Conservation (phyloP, 306 rosid species). For the Begonia masoniana region DNA sequence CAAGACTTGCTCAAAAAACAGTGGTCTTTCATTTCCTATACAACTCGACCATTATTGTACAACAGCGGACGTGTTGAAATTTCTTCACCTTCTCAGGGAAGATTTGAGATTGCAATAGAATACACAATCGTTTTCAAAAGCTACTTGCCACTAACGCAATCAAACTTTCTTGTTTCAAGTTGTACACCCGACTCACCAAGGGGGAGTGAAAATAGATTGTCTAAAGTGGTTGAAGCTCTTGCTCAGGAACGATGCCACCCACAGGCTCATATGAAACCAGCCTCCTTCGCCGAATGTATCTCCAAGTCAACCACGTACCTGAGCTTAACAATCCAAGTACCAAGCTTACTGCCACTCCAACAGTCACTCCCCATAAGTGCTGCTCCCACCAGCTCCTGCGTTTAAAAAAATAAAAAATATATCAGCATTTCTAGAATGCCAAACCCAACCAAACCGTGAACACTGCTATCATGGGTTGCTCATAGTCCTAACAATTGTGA, state of each 20-base stretch:
- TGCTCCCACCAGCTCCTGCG: neutral
- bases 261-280: slow-evolving; percentile 18
- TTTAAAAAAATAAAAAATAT: neutral
- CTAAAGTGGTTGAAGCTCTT: slow-evolving; percentile 39
- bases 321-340: neutral
- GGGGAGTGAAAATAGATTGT: neutral
- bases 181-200: slow-evolving; percentile 9
- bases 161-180: neutral
- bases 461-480: too few relatives aligned
- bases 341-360: neutral
- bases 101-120: too few relatives aligned
- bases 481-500: too few relatives aligned
- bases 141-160: too few relatives aligned
- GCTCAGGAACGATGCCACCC: slow-evolving; percentile 17
- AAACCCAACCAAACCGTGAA: too few relatives aligned
- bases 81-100: too few relatives aligned
- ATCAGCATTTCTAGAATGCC: too few relatives aligned
- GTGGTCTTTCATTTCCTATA: too few relatives aligned
- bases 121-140: too few relatives aligned
- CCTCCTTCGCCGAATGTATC: neutral
- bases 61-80: too few relatives aligned
- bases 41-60: too few relatives aligned
- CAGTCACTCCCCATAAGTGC: neutral
- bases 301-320: neutral
- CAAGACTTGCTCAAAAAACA: too few relatives aligned